Evolutionary conservation across 2,329 filamentous ascomycete genomes (phyloP).

Genomic region (Colletotrichum noveboracense): DNA sequence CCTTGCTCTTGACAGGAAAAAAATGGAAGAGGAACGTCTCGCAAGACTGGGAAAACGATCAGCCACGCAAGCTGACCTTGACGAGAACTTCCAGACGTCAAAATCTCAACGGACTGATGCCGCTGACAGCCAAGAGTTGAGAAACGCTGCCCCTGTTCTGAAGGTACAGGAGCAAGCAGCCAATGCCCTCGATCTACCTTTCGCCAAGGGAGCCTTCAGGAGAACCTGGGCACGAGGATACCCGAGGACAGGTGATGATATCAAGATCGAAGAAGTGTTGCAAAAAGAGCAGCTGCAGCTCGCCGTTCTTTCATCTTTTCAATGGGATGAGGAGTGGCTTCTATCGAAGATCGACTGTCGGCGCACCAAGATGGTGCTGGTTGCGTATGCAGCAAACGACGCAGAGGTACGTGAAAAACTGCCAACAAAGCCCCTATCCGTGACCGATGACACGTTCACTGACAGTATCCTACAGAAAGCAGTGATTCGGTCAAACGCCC

Average conservation of each 20-base stretch:
- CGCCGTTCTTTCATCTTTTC: slow-evolving; percentile 84
- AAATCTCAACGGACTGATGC: slow-evolving; percentile 13
- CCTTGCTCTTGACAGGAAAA: slow-evolving; percentile 72
- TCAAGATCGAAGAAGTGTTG: slow-evolving; percentile 87
- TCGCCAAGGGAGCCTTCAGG: slow-evolving; percentile 71
- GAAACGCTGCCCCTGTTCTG: background rate
- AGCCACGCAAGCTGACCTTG: slow-evolving; percentile 10
- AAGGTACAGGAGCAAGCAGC: background rate
- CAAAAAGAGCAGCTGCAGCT: slow-evolving; percentile 74
- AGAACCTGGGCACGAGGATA: slow-evolving; percentile 78
- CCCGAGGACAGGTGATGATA: slow-evolving; percentile 69
- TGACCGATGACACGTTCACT: background rate
- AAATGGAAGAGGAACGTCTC: slow-evolving; percentile 86
- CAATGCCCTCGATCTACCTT: slow-evolving; percentile 38
- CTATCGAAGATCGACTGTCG: slow-evolving; percentile 69
- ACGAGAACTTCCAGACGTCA: slow-evolving; percentile 21
- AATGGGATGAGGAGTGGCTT: slow-evolving; percentile 85
- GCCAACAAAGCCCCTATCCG: background rate
- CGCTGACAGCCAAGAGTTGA: background rate
- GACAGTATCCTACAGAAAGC: slow-evolving; percentile 43
- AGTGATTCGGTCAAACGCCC: slow-evolving; percentile 54
- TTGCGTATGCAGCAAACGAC: slow-evolving; percentile 60
- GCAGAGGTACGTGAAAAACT: slow-evolving; percentile 48
- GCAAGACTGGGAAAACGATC: slow-evolving; percentile 67
- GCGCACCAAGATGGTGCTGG: slow-evolving; percentile 66